Conservation (phyloP, 2,329 filamentous ascomycete species). For the Nigrospora oryzae region DNA sequence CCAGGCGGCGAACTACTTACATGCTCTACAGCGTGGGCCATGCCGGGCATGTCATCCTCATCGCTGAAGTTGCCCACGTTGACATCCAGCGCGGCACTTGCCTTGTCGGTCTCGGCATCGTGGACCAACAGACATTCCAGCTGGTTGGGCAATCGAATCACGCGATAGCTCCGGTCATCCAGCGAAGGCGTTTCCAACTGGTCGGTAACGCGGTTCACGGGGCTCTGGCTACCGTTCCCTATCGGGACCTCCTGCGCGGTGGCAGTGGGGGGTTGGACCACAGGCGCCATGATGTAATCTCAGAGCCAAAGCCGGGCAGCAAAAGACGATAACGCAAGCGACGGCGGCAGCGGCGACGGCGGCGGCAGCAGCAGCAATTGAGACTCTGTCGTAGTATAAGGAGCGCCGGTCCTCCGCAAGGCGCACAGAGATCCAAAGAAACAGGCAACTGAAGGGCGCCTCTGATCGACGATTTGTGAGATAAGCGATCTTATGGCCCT, state of each 20-base stretch:
- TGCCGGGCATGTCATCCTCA: slow-evolving; percentile 80
- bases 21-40: slow-evolving; percentile 95
- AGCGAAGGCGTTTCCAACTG: slow-evolving; percentile 22
- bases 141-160: slow-evolving; percentile 76
- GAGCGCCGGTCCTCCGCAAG: too few species aligned
- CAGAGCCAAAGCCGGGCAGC: too few species aligned
- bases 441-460: too few species aligned
- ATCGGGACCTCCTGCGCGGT: slow-evolving; percentile 14
- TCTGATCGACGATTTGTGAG: too few species aligned
- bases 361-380: slow-evolving; percentile 52
- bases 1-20: slow-evolving; percentile 25
- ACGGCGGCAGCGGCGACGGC: slow-evolving; percentile 52
- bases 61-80: slow-evolving; percentile 87
- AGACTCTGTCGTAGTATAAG: too few species aligned
- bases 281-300: slow-evolving; percentile 2
- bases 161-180: slow-evolving; percentile 80
- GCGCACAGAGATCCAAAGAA: too few species aligned
- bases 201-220: slow-evolving; percentile 25
- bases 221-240: slow-evolving; percentile 19
- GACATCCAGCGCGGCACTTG: slow-evolving; percentile 89
- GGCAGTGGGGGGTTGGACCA: slow-evolving; percentile 11
- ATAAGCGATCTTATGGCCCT: too few species aligned
- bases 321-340: too few species aligned
- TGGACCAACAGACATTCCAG: slow-evolving; percentile 89
- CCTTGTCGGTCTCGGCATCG: slow-evolving; percentile 92